These are phyloP conservation scores for Citropsis articulata DNA, from an alignment of 345 rosid species.

Conservation along the genomic window DNA sequence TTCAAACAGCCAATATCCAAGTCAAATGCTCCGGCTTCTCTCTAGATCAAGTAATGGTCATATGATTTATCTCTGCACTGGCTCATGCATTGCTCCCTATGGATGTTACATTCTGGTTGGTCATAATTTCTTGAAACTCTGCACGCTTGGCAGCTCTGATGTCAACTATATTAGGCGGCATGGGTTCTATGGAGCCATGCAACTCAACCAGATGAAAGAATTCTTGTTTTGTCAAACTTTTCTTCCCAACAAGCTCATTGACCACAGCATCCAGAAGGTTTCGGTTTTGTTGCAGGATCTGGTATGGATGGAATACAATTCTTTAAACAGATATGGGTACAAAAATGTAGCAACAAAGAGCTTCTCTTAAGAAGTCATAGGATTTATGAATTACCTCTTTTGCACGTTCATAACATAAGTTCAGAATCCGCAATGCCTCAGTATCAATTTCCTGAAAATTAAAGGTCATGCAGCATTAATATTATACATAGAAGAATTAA, in stretches of 20 bases:
- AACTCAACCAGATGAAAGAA: conserved; percentile 61
- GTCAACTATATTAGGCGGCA: conserved; percentile 66
- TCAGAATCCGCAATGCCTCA: conserved; percentile 67
- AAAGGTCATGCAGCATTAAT: background rate
- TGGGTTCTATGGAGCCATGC: conserved; percentile 54
- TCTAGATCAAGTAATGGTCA: background rate
- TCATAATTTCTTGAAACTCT: conserved; percentile 49
- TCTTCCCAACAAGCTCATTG: conserved; percentile 63
- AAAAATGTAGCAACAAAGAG: background rate
- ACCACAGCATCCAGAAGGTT: conserved; percentile 74
- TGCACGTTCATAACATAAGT: conserved; percentile 68
- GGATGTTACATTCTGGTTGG: conserved; percentile 27
- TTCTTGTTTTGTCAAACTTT: conserved; percentile 72
- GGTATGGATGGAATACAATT: conserved; percentile 5
- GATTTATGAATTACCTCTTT: conserved; percentile 55
- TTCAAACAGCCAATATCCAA: background rate
- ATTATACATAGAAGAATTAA: background rate
- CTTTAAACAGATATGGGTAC: conserved; percentile 1
- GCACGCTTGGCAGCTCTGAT: conserved; percentile 58
- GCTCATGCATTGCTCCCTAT: conserved; percentile 13
- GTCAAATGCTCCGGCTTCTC: background rate
- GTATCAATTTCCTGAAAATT: conserved; percentile 68
- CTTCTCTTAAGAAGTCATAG: background rate
- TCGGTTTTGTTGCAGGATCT: conserved; percentile 57
- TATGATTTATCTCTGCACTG: background rate